phyloP scores from a whole-genome alignment of 148 eudicot genomes.

The Cornus kousa region DNA sequence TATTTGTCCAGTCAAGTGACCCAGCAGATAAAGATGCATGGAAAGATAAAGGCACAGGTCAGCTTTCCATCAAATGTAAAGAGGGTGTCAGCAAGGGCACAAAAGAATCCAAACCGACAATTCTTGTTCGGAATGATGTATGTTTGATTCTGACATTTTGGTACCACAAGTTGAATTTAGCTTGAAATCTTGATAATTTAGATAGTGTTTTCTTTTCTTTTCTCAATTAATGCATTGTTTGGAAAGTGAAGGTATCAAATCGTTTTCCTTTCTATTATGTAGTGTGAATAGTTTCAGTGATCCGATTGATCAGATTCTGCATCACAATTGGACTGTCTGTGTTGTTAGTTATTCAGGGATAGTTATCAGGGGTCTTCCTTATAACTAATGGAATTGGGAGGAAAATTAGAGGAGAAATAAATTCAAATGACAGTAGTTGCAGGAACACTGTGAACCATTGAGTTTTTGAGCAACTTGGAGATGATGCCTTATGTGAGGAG shows the following conservation, averaged over 20 bases:
- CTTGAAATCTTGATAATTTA: not conserved
- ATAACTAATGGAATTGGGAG: not conserved
- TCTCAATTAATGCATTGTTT: not conserved
- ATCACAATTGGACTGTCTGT: not conserved
- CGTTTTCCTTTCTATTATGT: not conserved
- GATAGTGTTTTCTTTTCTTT: not conserved
- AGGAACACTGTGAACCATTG: not conserved
- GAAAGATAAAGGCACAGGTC: constrained; percentile 85
- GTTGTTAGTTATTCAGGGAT: not conserved
- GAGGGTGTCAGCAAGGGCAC: constrained; percentile 75
- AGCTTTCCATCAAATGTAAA: constrained; percentile 67
- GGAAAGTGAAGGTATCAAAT: not conserved
- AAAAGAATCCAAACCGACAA: constrained; percentile 81
- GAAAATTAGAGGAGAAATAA: not conserved
- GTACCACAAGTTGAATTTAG: not conserved
- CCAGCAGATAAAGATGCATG: constrained; percentile 73
- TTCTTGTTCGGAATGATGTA: constrained; percentile 94
- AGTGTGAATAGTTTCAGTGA: not conserved
- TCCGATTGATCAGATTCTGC: not conserved
- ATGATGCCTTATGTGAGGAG: not conserved
- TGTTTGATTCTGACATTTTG: constrained; percentile 21
- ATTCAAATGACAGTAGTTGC: not conserved
- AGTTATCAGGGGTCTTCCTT: not conserved
- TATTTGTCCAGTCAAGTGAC: constrained; percentile 57
- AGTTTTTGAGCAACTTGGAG: not conserved